phyloP scores from a whole-genome alignment of 192 early-diverging fungal species.

The Anaeromyces robustus region DNA sequence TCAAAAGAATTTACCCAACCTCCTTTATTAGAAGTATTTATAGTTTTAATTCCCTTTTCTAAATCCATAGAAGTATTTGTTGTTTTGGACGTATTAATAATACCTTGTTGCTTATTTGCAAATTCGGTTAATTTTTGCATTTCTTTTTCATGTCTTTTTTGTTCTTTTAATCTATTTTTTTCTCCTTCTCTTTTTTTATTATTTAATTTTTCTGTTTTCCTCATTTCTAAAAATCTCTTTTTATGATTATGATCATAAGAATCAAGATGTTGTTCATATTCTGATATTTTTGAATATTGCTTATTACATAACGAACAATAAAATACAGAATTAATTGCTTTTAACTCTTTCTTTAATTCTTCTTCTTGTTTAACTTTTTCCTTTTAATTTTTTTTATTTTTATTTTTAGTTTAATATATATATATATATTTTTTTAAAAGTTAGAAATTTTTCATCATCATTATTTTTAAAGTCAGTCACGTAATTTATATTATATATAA shows the following conservation, averaged over 20 bases:
- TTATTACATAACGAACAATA: conserved; percentile 66
- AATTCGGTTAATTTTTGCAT: background rate
- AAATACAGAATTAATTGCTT: conserved; percentile 39
- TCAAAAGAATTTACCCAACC: background rate
- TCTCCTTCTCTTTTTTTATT: background rate
- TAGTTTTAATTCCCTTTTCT: background rate
- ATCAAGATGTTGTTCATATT: conserved; percentile 60
- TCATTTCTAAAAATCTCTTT: conserved; percentile 23
- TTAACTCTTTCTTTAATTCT: conserved; percentile 39
- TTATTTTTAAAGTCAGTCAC: no score
- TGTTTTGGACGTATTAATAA: background rate
- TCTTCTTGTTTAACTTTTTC: conserved; percentile 22
- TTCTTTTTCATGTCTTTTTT: background rate
- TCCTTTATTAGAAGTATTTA: background rate
- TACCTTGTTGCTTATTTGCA: background rate
- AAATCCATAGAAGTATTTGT: background rate
- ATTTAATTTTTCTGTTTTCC: background rate
- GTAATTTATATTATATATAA: no score
- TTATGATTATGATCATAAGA: conserved; percentile 68
- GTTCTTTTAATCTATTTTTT: background rate
- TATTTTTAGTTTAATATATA: no score
- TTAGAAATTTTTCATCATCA: no score
- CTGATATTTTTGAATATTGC: conserved; percentile 57
- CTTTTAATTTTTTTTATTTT: no score
- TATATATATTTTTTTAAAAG: no score